Conservation (phyloP, 345 rosid genomes). For the Gynandropsis gynandra region DNA sequence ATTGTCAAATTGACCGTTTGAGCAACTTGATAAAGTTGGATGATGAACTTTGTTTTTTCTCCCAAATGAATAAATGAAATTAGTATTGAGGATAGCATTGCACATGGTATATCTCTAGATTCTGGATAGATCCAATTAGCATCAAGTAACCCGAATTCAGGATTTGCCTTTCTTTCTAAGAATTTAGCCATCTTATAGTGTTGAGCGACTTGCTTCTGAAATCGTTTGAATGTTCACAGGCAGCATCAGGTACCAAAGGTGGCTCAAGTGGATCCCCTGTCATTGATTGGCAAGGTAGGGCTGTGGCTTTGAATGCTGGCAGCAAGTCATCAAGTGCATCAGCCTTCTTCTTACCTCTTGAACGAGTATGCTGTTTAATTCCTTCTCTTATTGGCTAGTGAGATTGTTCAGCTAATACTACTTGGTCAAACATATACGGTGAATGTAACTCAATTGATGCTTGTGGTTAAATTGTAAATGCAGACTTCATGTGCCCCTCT, state of each 20-base stretch:
- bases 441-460: conserved; percentile 7
- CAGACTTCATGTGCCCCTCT: background rate
- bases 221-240: conserved; percentile 49
- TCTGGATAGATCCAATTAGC: too few species aligned
- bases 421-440: background rate
- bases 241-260: conserved; percentile 94
- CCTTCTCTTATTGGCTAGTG: conserved; percentile 1
- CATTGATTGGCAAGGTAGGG: conserved; percentile 91
- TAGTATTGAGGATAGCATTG: too few species aligned
- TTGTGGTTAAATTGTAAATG: background rate
- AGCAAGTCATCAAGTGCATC: conserved; percentile 84
- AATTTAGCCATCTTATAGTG: too few species aligned
- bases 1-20: background rate
- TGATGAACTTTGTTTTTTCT: conserved; percentile 7
- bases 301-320: conserved; percentile 97
- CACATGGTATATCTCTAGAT: conserved; percentile 3
- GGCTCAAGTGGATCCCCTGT: conserved; percentile 99
- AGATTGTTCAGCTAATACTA: conserved; percentile 11
- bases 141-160: too few species aligned
- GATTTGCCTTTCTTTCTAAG: too few species aligned
- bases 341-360: conserved; percentile 83
- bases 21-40: background rate
- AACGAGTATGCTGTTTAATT: conserved; percentile 45
- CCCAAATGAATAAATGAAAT: background rate
- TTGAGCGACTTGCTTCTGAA: too few species aligned